Evolutionary conservation across 495 filamentous ascomycete species (phyloP).

Genomic region (Aspergillus indologenus): DNA sequence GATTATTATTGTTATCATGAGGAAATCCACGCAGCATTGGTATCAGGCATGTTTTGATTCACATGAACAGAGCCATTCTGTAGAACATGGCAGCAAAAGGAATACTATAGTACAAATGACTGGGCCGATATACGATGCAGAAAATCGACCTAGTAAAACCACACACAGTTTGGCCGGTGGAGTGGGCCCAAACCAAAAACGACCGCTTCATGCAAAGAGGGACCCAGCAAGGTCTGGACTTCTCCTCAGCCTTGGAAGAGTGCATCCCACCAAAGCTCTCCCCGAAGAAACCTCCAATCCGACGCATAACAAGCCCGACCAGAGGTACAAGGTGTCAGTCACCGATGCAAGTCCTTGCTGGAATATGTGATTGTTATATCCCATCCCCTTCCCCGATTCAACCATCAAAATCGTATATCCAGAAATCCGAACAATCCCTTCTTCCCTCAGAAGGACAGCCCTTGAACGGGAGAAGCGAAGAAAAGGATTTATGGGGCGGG

Average conservation of each 20-base stretch:
- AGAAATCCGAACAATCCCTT: too few species aligned
- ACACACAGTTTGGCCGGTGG: neutral
- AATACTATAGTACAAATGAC: constrained; percentile 37
- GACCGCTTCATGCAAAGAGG: constrained; percentile 43
- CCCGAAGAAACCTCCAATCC: neutral
- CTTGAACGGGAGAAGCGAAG: too few species aligned
- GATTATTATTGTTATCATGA: neutral
- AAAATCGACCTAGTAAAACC: neutral
- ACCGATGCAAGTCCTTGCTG: too few species aligned
- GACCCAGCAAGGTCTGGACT: neutral
- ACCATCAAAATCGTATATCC: too few species aligned
- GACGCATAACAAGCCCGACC: neutral
- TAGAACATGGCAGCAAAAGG: constrained; percentile 17
- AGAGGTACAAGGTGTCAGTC: too few species aligned
- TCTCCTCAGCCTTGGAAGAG: neutral
- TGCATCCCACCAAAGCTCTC: neutral
- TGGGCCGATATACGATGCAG: neutral
- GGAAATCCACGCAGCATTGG: neutral
- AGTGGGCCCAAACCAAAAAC: constrained; percentile 21
- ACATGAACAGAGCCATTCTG: constrained; percentile 6
- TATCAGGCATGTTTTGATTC: neutral
- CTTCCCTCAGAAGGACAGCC: too few species aligned
- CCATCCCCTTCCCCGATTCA: too few species aligned
- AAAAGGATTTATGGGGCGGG: too few species aligned
- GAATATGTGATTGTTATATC: too few species aligned